Conservation (phyloP, 352 stramenopile species). For the Aphanomyces cochlioides region DNA sequence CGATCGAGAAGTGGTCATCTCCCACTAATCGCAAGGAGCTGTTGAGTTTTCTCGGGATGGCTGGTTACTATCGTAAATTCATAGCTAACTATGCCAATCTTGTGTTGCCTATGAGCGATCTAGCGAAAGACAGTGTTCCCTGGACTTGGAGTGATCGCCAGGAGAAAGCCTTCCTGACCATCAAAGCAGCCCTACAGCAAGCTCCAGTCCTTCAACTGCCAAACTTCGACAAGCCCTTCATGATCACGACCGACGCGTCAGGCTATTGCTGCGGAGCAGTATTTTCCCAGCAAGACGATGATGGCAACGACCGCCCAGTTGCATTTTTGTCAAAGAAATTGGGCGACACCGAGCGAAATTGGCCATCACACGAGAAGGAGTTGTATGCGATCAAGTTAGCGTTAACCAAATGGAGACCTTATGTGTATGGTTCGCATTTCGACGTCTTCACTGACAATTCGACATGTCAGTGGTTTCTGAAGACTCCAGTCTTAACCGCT, state of each 20-base stretch:
- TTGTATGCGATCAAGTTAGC: constrained; percentile 33
- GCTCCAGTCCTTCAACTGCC: background rate
- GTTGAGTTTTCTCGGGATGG: constrained; percentile 32
- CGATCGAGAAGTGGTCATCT: constrained; percentile 25
- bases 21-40: constrained; percentile 28
- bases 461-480: too few relatives aligned
- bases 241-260: too few relatives aligned
- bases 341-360: constrained; percentile 17
- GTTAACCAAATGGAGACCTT: constrained; percentile 33
- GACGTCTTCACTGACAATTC: constrained; percentile 33
- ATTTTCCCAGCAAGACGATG: constrained; percentile 18
- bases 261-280: constrained; percentile 26
- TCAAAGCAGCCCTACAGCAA: constrained; percentile 34
- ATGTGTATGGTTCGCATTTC: constrained; percentile 28
- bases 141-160: constrained; percentile 26
- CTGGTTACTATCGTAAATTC: constrained; percentile 34
- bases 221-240: too few relatives aligned
- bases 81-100: constrained; percentile 30
- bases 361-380: constrained; percentile 31
- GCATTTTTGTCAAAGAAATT: constrained; percentile 36
- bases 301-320: constrained; percentile 30
- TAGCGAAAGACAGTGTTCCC: constrained; percentile 29
- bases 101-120: constrained; percentile 28
- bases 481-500: too few relatives aligned
- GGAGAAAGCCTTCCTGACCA: constrained; percentile 21